phyloP scores from a whole-genome alignment of 495 filamentous ascomycete species.

The Xeromyces bisporus region DNA sequence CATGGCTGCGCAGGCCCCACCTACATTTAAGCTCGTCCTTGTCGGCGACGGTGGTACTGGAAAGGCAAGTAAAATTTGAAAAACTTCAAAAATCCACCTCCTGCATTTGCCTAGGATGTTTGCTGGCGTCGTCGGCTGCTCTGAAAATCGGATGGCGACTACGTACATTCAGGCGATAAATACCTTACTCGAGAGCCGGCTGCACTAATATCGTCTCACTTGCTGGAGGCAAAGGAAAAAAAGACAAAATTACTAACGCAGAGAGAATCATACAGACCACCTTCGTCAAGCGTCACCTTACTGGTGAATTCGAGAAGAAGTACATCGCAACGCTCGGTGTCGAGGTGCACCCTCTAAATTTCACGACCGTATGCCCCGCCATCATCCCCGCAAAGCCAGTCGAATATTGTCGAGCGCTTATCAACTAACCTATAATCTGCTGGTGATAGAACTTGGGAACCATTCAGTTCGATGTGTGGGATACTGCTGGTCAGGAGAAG shows the following conservation, averaged over 20 bases:
- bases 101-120: background rate
- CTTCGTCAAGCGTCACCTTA: constrained; percentile 99
- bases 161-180: too few relatives aligned
- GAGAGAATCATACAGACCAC: constrained; percentile 55
- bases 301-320: constrained; percentile 99
- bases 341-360: constrained; percentile 89
- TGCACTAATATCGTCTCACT: too few relatives aligned
- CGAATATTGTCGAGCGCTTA: constrained; percentile 3
- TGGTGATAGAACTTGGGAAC: constrained; percentile 65
- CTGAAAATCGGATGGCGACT: too few relatives aligned
- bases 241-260: constrained; percentile 15
- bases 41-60: constrained; percentile 99
- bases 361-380: constrained; percentile 67
- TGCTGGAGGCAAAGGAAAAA: too few relatives aligned
- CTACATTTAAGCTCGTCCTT: constrained; percentile 98
- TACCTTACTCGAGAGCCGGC: background rate
- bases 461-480: constrained; percentile 99
- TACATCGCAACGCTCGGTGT: constrained; percentile 99
- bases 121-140: background rate
- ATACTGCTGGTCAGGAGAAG: constrained; percentile 99
- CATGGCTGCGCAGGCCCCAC: constrained; percentile 46
- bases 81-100: background rate
- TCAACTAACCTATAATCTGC: constrained; percentile 34
- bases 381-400: constrained; percentile 15
- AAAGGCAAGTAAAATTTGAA: constrained; percentile 52